Percentiles rank a stretch among this genome's conserved stretches.
phyloP scores from a whole-genome alignment of 441 rosid genomes.

The Kokia cookei region DNA sequence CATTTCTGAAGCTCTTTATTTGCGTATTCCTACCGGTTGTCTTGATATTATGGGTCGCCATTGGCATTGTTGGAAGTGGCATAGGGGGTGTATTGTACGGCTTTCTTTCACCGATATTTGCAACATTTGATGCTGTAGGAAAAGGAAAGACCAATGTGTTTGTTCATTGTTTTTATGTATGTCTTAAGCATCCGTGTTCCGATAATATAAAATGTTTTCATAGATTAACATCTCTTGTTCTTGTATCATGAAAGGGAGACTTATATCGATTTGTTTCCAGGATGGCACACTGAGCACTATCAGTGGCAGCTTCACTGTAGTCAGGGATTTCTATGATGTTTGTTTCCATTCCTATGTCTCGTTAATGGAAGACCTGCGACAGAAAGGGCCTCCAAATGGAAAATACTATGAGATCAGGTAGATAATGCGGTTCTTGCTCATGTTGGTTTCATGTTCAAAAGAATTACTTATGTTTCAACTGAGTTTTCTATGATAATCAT shows the following conservation, averaged over 20 bases:
- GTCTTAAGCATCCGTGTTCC: slow-evolving; percentile 12
- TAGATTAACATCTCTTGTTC: neutral
- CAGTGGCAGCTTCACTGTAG: slow-evolving; percentile 52
- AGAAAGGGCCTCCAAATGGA: slow-evolving; percentile 34
- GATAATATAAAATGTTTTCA: neutral
- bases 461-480: neutral
- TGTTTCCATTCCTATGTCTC: slow-evolving; percentile 76
- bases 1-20: slow-evolving; percentile 66
- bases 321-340: slow-evolving; percentile 68
- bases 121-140: slow-evolving; percentile 92
- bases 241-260: neutral
- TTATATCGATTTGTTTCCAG: slow-evolving; percentile 28
- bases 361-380: slow-evolving; percentile 59
- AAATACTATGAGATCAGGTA: slow-evolving; percentile 86
- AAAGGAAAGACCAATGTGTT: slow-evolving; percentile 62
- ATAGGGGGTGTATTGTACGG: slow-evolving; percentile 73
- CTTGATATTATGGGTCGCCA: slow-evolving; percentile 52
- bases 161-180: slow-evolving; percentile 75
- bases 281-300: slow-evolving; percentile 89
- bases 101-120: slow-evolving; percentile 79
- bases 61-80: slow-evolving; percentile 58
- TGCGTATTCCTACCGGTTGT: slow-evolving; percentile 50
- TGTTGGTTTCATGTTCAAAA: neutral
- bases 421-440: neutral
- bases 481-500: neutral